phyloP scores from a whole-genome alignment of 306 rosid species.

The Fragaria vesca region DNA sequence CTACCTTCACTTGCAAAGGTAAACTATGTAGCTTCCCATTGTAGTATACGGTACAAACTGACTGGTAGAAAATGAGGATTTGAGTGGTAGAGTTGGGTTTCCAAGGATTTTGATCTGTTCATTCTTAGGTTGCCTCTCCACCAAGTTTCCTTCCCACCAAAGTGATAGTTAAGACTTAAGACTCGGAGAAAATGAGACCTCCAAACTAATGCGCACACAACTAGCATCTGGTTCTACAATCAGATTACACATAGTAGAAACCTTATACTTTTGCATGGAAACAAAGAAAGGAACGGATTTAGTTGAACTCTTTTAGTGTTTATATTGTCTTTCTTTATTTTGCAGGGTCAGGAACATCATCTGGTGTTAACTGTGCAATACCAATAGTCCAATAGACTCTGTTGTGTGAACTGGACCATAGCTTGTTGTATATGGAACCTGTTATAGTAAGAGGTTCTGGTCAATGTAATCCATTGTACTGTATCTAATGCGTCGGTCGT shows the following conservation, averaged over 20 bases:
- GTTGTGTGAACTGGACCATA: slow-evolving; percentile 70
- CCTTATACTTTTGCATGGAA: too few relatives aligned
- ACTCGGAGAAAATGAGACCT: too few relatives aligned
- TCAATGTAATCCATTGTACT: neutral
- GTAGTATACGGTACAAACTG: neutral
- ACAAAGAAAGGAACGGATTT: neutral
- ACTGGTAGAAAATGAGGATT: neutral
- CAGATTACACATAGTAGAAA: too few relatives aligned
- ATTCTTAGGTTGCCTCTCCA: too few relatives aligned
- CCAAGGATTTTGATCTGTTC: neutral
- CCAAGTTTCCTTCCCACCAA: too few relatives aligned
- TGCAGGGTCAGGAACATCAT: slow-evolving; percentile 83
- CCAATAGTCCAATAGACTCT: slow-evolving; percentile 51
- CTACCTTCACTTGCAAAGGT: slow-evolving; percentile 96
- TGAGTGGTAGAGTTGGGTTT: neutral
- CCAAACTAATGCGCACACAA: too few relatives aligned
- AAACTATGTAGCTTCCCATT: slow-evolving; percentile 9
- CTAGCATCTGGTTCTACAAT: too few relatives aligned
- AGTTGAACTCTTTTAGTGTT: neutral
- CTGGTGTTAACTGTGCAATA: slow-evolving; percentile 93
- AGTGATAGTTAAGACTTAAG: too few relatives aligned
- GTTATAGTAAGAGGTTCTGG: slow-evolving; percentile 74
- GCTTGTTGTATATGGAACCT: slow-evolving; percentile 90
- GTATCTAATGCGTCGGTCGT: too few relatives aligned
- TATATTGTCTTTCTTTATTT: slow-evolving; percentile 12